These are phyloP conservation scores for Tetraselmis chui DNA, from an alignment of 139 green algal genomes.

Conservation along the genomic window DNA sequence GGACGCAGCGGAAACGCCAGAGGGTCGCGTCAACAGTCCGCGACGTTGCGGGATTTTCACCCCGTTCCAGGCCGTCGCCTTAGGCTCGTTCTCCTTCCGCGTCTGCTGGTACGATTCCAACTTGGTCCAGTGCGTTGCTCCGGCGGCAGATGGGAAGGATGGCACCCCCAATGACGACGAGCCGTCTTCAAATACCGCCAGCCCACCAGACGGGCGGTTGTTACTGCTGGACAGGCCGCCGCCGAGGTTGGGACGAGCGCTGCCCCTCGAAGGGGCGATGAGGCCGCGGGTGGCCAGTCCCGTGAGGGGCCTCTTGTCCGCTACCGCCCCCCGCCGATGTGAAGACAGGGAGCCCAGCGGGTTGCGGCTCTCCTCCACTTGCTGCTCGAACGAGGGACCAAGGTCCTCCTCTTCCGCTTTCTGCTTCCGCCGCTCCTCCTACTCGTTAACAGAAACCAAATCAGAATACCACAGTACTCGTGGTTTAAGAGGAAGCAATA, in stretches of 20 bases:
- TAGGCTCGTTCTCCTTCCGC: conserved; percentile 48
- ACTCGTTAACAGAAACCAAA: no score
- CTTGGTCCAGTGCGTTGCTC: conserved; percentile 13
- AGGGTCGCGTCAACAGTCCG: no score
- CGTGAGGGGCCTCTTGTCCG: not conserved
- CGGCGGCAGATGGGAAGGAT: not conserved
- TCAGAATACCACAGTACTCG: no score
- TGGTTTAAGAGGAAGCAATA: no score
- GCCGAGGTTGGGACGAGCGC: no score
- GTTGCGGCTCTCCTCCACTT: not conserved
- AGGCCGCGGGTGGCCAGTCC: not conserved
- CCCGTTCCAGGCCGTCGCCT: conserved; percentile 30
- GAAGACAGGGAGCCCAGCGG: not conserved
- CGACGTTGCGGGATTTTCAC: conserved; percentile 30
- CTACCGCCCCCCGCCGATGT: not conserved
- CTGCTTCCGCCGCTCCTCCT: not conserved
- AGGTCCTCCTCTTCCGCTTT: not conserved
- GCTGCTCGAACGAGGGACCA: not conserved
- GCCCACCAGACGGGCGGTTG: no score
- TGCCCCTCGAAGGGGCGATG: not conserved
- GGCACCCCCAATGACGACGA: no score
- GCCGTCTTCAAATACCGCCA: not conserved
- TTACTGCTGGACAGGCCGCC: no score
- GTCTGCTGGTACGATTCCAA: conserved; percentile 23
- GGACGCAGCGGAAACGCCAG: conserved; percentile 2